Evolutionary conservation across 129 eudicot species (phyloP).

Genomic region (Mikania micrantha): DNA sequence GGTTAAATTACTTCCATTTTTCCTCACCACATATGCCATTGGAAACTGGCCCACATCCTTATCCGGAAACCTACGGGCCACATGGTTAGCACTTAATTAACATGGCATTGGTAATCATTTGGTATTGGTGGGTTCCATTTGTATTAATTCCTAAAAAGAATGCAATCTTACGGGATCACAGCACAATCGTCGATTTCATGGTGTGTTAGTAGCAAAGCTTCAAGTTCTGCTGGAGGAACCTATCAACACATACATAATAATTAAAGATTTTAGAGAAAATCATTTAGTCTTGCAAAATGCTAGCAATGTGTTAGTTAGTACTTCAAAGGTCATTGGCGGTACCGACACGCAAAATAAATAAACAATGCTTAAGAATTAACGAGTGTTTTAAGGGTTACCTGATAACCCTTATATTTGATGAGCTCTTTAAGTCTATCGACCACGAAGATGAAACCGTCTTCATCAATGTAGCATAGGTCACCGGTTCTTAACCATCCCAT

Average conservation of each 20-base stretch:
- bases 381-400: slow-evolving; percentile 31
- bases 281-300: background rate
- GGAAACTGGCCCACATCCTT: slow-evolving; percentile 86
- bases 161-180: slow-evolving; percentile 82
- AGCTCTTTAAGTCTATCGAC: slow-evolving; percentile 93
- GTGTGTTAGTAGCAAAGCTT: slow-evolving; percentile 79
- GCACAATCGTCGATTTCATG: slow-evolving; percentile 81
- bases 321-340: background rate
- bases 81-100: background rate
- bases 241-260: background rate
- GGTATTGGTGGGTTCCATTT: too few species aligned
- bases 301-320: background rate
- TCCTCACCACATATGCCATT: slow-evolving; percentile 91
- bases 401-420: slow-evolving; percentile 94
- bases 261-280: background rate
- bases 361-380: too few species aligned
- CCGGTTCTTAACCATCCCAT: slow-evolving; percentile 94
- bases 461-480: slow-evolving; percentile 88
- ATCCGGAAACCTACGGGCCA: slow-evolving; percentile 74
- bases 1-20: slow-evolving; percentile 48
- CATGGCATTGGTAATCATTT: too few species aligned
- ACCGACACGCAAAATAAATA: too few species aligned
- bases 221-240: slow-evolving; percentile 99
- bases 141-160: background rate
- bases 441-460: slow-evolving; percentile 86